Evolutionary conservation across 352 stramenopile genomes (phyloP).

Genomic region (Pilasporangium apinafurcum): DNA sequence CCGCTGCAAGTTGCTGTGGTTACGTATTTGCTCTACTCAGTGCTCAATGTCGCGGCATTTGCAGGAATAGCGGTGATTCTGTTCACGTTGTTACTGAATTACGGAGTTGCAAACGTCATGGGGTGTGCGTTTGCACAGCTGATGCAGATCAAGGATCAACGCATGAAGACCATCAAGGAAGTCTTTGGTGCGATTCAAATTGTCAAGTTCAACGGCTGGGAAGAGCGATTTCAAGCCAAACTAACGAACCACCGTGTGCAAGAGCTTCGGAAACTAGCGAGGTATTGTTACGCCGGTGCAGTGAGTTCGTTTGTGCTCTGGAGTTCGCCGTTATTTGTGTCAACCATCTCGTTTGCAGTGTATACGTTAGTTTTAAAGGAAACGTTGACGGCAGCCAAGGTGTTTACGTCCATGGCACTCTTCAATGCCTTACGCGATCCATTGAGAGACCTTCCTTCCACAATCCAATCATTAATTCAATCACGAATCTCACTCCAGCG

Average conservation of each 20-base stretch:
- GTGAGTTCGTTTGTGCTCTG: slow-evolving; percentile 59
- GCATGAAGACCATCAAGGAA: slow-evolving; percentile 39
- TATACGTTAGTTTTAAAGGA: slow-evolving; percentile 32
- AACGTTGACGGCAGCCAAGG: slow-evolving; percentile 33
- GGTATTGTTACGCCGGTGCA: slow-evolving; percentile 46
- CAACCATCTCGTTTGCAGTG: slow-evolving; percentile 34
- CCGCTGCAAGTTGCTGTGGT: slow-evolving; percentile 18
- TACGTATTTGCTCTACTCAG: slow-evolving; percentile 17
- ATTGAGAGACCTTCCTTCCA: slow-evolving; percentile 20
- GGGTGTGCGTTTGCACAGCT: slow-evolving; percentile 3
- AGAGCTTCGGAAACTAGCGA: slow-evolving; percentile 55
- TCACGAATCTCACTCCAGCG: slow-evolving; percentile 24
- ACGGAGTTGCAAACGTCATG: slow-evolving; percentile 10
- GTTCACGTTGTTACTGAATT: slow-evolving; percentile 12
- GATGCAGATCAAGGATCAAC: slow-evolving; percentile 24
- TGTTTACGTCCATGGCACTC: slow-evolving; percentile 46
- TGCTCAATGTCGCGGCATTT: slow-evolving; percentile 18
- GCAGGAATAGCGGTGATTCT: slow-evolving; percentile 19
- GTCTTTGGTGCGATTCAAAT: slow-evolving; percentile 71
- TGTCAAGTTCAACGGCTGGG: slow-evolving; percentile 91
- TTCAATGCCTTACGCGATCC: slow-evolving; percentile 40
- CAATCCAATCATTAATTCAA: slow-evolving; percentile 34
- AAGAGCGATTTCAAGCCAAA: slow-evolving; percentile 67
- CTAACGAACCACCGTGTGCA: slow-evolving; percentile 40
- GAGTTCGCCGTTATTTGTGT: slow-evolving; percentile 35